Evolutionary conservation across 1,284 basidiomycete genomes (phyloP).

Genomic region (Fistulinella cinereoalba): DNA sequence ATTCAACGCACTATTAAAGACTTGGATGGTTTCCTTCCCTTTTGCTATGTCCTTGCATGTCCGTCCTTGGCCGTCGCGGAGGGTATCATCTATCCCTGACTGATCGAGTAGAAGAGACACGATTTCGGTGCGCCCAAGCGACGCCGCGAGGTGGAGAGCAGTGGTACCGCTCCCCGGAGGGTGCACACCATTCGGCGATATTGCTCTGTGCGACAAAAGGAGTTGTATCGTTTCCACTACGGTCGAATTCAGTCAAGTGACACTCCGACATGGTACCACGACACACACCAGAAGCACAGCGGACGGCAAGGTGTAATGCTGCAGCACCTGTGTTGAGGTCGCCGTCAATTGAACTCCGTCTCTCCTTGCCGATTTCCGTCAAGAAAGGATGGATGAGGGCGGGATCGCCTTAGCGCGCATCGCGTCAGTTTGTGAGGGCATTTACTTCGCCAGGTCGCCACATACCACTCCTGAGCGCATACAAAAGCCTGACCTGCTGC

Average conservation of each 20-base stretch:
- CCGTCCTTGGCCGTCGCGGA: conserved; percentile 67
- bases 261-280: neutral
- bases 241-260: conserved; percentile 3
- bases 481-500: conserved; percentile 70
- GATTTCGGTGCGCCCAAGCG: conserved; percentile 77
- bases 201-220: conserved; percentile 69
- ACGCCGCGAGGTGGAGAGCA: conserved; percentile 84
- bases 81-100: conserved; percentile 77
- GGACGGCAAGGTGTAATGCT: conserved; percentile 82
- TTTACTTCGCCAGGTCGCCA: conserved; percentile 2
- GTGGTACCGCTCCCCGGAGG: conserved; percentile 74
- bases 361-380: conserved; percentile 68
- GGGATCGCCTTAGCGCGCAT: conserved; percentile 56
- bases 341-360: conserved; percentile 44
- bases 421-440: conserved; percentile 2
- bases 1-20: conserved; percentile 57
- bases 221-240: conserved; percentile 45
- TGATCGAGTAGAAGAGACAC: conserved; percentile 75
- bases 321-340: conserved; percentile 65
- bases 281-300: conserved; percentile 75
- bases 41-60: conserved; percentile 77
- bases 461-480: conserved; percentile 68
- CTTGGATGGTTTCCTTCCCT: conserved; percentile 66
- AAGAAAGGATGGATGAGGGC: conserved; percentile 81
- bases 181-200: conserved; percentile 75